Evolutionary conservation across 2,329 filamentous ascomycete species (phyloP).

Genomic region (Dothideomycetes sp.): DNA sequence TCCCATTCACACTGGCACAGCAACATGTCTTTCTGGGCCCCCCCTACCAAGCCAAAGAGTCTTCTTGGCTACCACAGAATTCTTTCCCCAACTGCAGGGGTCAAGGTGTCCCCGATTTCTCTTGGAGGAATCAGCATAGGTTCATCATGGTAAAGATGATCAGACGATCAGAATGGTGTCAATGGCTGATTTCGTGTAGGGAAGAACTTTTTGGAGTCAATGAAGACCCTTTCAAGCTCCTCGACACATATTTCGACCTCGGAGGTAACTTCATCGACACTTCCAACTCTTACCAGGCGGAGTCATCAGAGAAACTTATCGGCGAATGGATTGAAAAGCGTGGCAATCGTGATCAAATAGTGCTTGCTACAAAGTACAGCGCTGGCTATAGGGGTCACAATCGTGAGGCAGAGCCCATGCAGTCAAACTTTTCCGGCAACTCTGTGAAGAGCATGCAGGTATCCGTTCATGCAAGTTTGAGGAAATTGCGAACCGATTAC

Average conservation of each 20-base stretch:
- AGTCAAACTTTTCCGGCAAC: slow-evolving; percentile 36
- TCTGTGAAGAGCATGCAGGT: slow-evolving; percentile 30
- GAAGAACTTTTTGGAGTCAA: slow-evolving; percentile 45
- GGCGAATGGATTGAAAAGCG: slow-evolving; percentile 60
- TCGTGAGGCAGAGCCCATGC: slow-evolving; percentile 13
- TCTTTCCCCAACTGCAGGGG: slow-evolving; percentile 33
- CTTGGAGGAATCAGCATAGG: slow-evolving; percentile 42
- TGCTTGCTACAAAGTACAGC: slow-evolving; percentile 60
- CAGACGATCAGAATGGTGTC: no score
- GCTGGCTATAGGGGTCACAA: slow-evolving; percentile 39
- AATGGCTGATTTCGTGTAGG: no score
- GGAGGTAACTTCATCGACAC: slow-evolving; percentile 68
- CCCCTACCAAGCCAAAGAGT: slow-evolving; percentile 6
- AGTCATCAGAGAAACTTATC: slow-evolving; percentile 54
- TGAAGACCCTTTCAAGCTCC: slow-evolving; percentile 46
- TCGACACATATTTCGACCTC: slow-evolving; percentile 54
- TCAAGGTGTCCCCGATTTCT: slow-evolving; percentile 38
- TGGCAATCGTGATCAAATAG: slow-evolving; percentile 55
- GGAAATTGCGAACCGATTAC: slow-evolving; percentile 37
- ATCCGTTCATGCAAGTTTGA: slow-evolving; percentile 22
- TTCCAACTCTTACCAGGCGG: slow-evolving; percentile 55
- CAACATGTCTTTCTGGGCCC: no score
- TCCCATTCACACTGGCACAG: no score
- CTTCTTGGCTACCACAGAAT: slow-evolving; percentile 13
- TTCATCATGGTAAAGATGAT: slow-evolving; percentile 29